These are phyloP conservation scores for Saccharomycopsis phalli DNA, from an alignment of 1,139 yeast species.

Conservation along the genomic window DNA sequence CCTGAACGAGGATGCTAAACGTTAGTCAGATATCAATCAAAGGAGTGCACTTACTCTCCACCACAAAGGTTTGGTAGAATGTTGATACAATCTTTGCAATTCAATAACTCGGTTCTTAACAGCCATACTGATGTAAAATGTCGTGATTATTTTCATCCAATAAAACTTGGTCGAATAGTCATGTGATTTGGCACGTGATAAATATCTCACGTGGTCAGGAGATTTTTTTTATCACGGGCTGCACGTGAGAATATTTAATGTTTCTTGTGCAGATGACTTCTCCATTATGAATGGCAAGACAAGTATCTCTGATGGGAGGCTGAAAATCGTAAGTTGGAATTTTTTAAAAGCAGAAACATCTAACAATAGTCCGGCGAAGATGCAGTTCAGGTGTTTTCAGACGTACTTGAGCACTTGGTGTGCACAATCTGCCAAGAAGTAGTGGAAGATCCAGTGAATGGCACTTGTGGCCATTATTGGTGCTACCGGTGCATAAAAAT, in stretches of 20 bases:
- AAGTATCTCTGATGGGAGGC: no score
- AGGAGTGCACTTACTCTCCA: slow-evolving; percentile 34
- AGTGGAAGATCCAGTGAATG: slow-evolving; percentile 8
- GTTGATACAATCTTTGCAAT: slow-evolving; percentile 68
- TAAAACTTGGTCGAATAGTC: no score
- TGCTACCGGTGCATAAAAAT: slow-evolving; percentile 9
- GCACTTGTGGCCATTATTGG: slow-evolving; percentile 5
- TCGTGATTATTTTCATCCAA: slow-evolving; percentile 4
- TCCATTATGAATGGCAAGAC: no score
- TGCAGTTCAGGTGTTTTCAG: not conserved
- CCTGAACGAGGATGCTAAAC: slow-evolving; percentile 59
- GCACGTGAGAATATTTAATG: no score
- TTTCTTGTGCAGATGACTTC: no score
- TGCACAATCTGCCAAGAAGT: slow-evolving; percentile 7
- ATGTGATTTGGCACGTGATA: no score
- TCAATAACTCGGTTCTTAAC: slow-evolving; percentile 57
- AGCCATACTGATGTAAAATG: slow-evolving; percentile 11
- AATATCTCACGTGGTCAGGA: no score
- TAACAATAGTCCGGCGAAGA: no score
- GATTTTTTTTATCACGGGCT: no score
- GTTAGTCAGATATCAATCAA: slow-evolving; percentile 23
- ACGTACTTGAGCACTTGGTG: not conserved
- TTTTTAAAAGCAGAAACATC: no score
- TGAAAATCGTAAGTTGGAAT: no score
- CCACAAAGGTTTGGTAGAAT: slow-evolving; percentile 66